Evolutionary conservation across 768 basidiomycete genomes (phyloP).

Genomic region (Suillus ampliporus): DNA sequence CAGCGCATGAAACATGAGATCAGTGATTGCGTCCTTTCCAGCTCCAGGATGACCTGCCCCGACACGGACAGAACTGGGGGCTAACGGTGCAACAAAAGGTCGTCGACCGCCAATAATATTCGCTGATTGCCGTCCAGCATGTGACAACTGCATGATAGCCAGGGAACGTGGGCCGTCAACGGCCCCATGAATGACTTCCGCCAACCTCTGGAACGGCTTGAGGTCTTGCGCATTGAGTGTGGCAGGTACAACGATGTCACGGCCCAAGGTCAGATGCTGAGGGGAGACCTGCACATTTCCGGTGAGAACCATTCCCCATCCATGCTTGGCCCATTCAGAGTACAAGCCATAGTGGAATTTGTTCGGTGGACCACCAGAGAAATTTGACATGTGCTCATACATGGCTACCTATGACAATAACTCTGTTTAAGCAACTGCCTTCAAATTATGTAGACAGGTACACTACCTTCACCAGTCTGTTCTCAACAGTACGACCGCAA

Average conservation of each 20-base stretch:
- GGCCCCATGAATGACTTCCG: slow-evolving; percentile 53
- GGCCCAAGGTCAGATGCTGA: slow-evolving; percentile 70
- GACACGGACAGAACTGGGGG: slow-evolving; percentile 69
- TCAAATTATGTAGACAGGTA: not conserved
- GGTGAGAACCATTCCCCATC: slow-evolving; percentile 90
- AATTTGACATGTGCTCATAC: slow-evolving; percentile 80
- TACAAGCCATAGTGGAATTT: slow-evolving; percentile 68
- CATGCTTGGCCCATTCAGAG: slow-evolving; percentile 69
- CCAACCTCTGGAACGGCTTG: slow-evolving; percentile 55
- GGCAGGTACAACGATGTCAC: slow-evolving; percentile 69
- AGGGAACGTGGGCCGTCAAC: slow-evolving; percentile 33
- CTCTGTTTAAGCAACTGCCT: slow-evolving; percentile 2
- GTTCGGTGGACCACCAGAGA: slow-evolving; percentile 77
- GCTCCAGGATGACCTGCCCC: slow-evolving; percentile 32
- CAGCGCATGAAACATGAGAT: slow-evolving; percentile 43
- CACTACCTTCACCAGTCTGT: slow-evolving; percentile 61
- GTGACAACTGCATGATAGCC: slow-evolving; percentile 84
- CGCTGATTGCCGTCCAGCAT: slow-evolving; percentile 82
- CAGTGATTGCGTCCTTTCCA: slow-evolving; percentile 15
- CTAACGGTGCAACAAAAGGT: slow-evolving; percentile 64
- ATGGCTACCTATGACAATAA: slow-evolving; percentile 69
- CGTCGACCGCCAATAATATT: slow-evolving; percentile 73
- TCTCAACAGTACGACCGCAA: slow-evolving; percentile 43
- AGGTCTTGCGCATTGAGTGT: slow-evolving; percentile 48
- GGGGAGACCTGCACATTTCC: slow-evolving; percentile 79